phyloP scores from a whole-genome alignment of 164 flowering plant genomes.

The Santalum album region DNA sequence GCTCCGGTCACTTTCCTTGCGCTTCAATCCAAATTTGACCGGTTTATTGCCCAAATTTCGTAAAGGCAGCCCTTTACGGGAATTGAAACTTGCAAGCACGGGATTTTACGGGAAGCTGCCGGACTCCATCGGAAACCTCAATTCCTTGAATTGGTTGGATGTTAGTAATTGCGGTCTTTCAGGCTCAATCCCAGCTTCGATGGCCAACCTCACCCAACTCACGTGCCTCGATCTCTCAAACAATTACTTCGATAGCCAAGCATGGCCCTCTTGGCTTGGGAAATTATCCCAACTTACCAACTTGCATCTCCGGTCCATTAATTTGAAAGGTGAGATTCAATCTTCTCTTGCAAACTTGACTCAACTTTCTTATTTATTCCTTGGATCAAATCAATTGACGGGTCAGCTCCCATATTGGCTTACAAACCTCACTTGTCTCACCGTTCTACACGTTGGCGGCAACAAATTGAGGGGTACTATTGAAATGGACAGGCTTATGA shows the following conservation, averaged over 20 bases:
- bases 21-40: slow-evolving; percentile 1
- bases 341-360: slow-evolving; percentile 11
- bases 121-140: slow-evolving; percentile 18
- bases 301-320: background rate
- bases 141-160: background rate
- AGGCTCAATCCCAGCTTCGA: background rate
- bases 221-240: background rate
- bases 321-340: slow-evolving; percentile 10
- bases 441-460: background rate
- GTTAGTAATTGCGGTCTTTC: too few species aligned
- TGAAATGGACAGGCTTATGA: slow-evolving; percentile 6
- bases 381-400: slow-evolving; percentile 6
- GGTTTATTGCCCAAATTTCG: slow-evolving; percentile 17
- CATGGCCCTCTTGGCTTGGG: background rate
- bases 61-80: slow-evolving; percentile 1
- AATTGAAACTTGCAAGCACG: background rate
- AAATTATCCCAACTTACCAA: background rate
- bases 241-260: background rate
- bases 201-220: slow-evolving; percentile 9
- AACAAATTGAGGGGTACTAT: slow-evolving; percentile 18
- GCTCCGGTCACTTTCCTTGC: slow-evolving; percentile 4
- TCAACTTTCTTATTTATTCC: slow-evolving; percentile 1
- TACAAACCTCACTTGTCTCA: background rate
- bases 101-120: slow-evolving; percentile 14
- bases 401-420: slow-evolving; percentile 10